Conservation (phyloP, 441 rosid genomes). For the Arabidopsis lyrata region DNA sequence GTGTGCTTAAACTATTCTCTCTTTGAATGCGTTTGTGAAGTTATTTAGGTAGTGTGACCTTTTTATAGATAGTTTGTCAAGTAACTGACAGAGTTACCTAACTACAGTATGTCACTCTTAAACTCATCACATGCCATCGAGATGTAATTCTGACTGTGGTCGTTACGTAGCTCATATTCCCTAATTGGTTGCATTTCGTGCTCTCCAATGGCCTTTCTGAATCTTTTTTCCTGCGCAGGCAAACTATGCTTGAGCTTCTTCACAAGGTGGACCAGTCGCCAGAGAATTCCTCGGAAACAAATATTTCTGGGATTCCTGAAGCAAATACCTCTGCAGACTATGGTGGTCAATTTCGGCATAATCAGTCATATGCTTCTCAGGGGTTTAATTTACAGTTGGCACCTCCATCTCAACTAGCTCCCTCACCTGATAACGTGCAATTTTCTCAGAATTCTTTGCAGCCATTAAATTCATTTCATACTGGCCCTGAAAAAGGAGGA, state of each 20-base stretch:
- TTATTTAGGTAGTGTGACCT: constrained; percentile 28
- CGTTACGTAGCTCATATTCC: constrained; percentile 3
- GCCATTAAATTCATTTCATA: constrained; percentile 41
- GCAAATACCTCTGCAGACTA: constrained; percentile 62
- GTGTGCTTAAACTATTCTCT: not conserved
- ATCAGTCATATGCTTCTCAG: constrained; percentile 65
- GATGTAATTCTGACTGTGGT: not conserved
- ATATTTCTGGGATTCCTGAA: constrained; percentile 57
- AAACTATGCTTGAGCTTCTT: constrained; percentile 86
- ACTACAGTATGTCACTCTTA: not conserved
- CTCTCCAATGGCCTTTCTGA: constrained; percentile 18
- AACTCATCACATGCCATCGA: constrained; percentile 5
- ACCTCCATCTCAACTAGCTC: constrained; percentile 78
- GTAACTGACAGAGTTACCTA: constrained; percentile 17
- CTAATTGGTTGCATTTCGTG: constrained; percentile 20
- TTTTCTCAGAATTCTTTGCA: constrained; percentile 53
- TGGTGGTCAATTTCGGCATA: constrained; percentile 54
- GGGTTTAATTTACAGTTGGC: constrained; percentile 83
- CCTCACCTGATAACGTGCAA: constrained; percentile 46
- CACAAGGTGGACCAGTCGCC: constrained; percentile 76
- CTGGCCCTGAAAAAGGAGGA: constrained; percentile 49
- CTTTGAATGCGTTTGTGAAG: not conserved
- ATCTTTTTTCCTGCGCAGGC: constrained; percentile 51
- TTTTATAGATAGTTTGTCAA: constrained; percentile 19
- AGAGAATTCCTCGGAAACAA: constrained; percentile 54